Evolutionary conservation across 192 early-diverging fungal genomes (phyloP), one percentile per base, ranked within the genome.

Genomic region (Coemansia sp.): DNA sequence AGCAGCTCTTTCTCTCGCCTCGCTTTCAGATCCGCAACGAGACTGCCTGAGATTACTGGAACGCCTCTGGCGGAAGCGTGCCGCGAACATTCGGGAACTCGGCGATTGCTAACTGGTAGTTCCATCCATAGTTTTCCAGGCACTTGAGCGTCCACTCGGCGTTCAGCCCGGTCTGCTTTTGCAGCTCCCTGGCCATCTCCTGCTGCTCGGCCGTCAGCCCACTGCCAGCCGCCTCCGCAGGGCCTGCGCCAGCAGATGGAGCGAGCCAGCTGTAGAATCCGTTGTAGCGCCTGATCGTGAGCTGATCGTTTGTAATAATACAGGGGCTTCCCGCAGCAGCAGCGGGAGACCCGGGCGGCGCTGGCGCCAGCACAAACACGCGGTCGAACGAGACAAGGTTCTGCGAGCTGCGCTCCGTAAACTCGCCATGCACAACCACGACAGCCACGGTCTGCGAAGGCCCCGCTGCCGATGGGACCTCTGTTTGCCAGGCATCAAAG

Each of bases 61-160:
- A 78, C 4, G 75, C 75, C 14, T 72, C 71, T 8, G 70, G 61
- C 1, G 75, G 75, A 53, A 78, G 48, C 10, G 70, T 55, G 16
- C 56, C 64, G 27, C 75, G 70, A 23, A 69, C 61, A 51, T 78
- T 67, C 16, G 69, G 69, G 23, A 78, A 78, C 60, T 71, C 65
- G 14, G 75, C 28, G 55, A 78, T 39, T 9, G 75, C 75, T 42
- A 64, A 52, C 34, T 78, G 75, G 53, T 61, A 72, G 64, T 78
- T 72, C 75, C 75, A 78, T 46, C 71, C 70, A 55, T 68, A 72
- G 64, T 60, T 71, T 36, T 71, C 67, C 35, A 78, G 61, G 53
- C 71, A 78, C 58, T 69, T 72, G 13, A 78, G 27, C 0, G 75
- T 78, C 75, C 75, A 78, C 54, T 73, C 75, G 34, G 57, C 64